Conservation (phyloP, 2,329 filamentous ascomycete genomes). For the Penicillium sp. region DNA sequence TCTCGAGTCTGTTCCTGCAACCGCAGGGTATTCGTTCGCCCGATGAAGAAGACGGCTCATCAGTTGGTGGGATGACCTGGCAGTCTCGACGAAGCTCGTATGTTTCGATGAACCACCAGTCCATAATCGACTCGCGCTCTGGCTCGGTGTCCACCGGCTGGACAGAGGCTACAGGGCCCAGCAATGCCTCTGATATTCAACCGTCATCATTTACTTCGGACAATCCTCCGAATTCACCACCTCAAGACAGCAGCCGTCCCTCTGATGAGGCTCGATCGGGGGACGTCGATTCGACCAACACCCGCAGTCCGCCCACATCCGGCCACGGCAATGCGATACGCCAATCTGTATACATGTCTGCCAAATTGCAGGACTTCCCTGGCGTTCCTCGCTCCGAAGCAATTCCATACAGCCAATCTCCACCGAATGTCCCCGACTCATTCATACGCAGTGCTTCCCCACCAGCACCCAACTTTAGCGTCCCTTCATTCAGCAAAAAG, state of each 20-base stretch:
- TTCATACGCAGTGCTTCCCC: slow-evolving; percentile 37
- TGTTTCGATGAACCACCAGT: slow-evolving; percentile 36
- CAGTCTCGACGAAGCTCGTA: slow-evolving; percentile 37
- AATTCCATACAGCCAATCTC: slow-evolving; percentile 25
- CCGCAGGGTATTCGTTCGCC: slow-evolving; percentile 30
- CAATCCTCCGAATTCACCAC: slow-evolving; percentile 25
- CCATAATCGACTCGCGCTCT: slow-evolving; percentile 36
- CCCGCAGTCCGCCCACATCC: slow-evolving; percentile 29
- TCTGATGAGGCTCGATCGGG: slow-evolving; percentile 21
- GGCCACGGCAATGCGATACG: slow-evolving; percentile 29
- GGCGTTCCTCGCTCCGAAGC: slow-evolving; percentile 23
- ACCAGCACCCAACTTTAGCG: slow-evolving; percentile 47
- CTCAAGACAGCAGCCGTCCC: slow-evolving; percentile 15
- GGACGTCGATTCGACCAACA: slow-evolving; percentile 17
- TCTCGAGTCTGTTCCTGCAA: slow-evolving; percentile 37
- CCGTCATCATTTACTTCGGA: slow-evolving; percentile 23
- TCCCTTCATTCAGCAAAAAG: slow-evolving; percentile 47
- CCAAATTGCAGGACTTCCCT: slow-evolving; percentile 13
- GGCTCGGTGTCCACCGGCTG: slow-evolving; percentile 35
- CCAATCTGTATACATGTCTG: slow-evolving; percentile 31
- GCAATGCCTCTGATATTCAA: slow-evolving; percentile 22
- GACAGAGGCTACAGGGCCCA: slow-evolving; percentile 28
- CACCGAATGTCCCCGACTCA: slow-evolving; percentile 32
- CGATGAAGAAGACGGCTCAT: slow-evolving; percentile 30
- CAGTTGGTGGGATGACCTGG: slow-evolving; percentile 25